A percentile compares a stretch with the other conserved stretches of the same genome.
phyloP scores from a whole-genome alignment of 306 rosid genomes.

The Quercus agrifolia region DNA sequence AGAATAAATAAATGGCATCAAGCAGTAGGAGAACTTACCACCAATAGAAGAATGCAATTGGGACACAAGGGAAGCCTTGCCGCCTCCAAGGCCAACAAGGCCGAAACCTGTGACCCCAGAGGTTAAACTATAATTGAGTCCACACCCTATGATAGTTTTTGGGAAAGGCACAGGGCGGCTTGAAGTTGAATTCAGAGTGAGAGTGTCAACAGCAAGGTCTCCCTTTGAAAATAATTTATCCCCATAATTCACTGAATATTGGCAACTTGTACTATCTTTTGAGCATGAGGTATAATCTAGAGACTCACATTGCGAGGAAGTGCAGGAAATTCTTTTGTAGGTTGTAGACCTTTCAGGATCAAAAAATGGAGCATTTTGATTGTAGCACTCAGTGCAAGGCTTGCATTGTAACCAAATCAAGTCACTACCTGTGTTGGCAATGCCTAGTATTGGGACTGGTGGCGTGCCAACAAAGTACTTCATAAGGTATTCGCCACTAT shows the following conservation, averaged over 20 bases:
- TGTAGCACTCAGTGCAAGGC: slow-evolving; percentile 44
- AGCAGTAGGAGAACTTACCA: slow-evolving; percentile 56
- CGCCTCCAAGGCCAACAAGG: slow-evolving; percentile 51
- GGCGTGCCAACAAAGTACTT: slow-evolving; percentile 51
- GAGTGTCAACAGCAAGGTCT: slow-evolving; percentile 34
- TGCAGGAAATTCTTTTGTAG: slow-evolving; percentile 13
- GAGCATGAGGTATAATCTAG: neutral
- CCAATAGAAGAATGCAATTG: slow-evolving; percentile 29
- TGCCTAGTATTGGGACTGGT: slow-evolving; percentile 25
- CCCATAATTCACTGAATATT: slow-evolving; percentile 17
- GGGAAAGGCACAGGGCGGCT: slow-evolving; percentile 14
- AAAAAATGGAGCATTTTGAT: slow-evolving; percentile 37
- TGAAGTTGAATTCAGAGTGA: slow-evolving; percentile 36
- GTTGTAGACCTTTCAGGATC: slow-evolving; percentile 38
- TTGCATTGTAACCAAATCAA: slow-evolving; percentile 54
- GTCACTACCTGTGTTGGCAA: slow-evolving; percentile 56
- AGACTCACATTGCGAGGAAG: neutral
- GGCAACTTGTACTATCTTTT: neutral
- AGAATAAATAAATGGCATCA: slow-evolving; percentile 13
- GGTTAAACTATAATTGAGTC: slow-evolving; percentile 9
- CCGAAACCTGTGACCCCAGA: slow-evolving; percentile 21
- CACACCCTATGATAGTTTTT: slow-evolving; percentile 42
- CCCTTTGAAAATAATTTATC: slow-evolving; percentile 29
- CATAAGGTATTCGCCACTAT: slow-evolving; percentile 40
- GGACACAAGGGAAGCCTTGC: slow-evolving; percentile 27